Evolutionary conservation across 2,329 filamentous ascomycete genomes (phyloP), one percentile per base, ranked within the genome.

Genomic region (Botrytis fragariae): DNA sequence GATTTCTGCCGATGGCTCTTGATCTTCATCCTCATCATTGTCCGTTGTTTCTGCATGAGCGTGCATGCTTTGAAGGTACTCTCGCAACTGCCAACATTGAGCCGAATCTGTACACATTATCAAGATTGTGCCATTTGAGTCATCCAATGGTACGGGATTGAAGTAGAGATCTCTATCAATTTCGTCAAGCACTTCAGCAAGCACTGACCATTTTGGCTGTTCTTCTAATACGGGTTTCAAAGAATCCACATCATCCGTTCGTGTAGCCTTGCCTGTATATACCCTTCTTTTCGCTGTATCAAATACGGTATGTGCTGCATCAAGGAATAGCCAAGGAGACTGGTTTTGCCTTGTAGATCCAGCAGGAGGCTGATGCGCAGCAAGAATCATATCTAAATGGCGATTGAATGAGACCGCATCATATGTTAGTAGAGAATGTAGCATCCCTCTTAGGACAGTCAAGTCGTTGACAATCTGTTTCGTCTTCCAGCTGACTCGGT

Each of bases 301-400:
- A 77, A 99, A 98, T 20, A 99, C 93, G 25, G 93, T 95, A 82
- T 98, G 93, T 0, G 96, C 95, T 37, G 95, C 95, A 81, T 98
- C 96, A 8, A 98, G 87, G 78, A 98, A 98, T 45, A 99, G 86
- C 96, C 96, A 99, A 0, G 96, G 96, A 0, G 95, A 97, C 78
- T 97, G 94, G 48, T 91, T 95, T 79, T 97, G 93, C 76, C 91
- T 90, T 4, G 91, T 97, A 3, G 94, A 95, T 0, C 94, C 95
- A 14, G 94, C 93, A 1, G 93, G 92, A 7, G 96, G 95, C 65
- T 93, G 92, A 80, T 97, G 94, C 0, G 95, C 93, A 16, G 95
- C 94, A 67, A 97, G 90, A 64, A 99, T 95, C 0, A 94, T 98
- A 81, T 99, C 96, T 7, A 99, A 87, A 81, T 97, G 95, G 80